Evolutionary conservation across 1,284 basidiomycete genomes (phyloP).

Genomic region (Peniophora sp.): DNA sequence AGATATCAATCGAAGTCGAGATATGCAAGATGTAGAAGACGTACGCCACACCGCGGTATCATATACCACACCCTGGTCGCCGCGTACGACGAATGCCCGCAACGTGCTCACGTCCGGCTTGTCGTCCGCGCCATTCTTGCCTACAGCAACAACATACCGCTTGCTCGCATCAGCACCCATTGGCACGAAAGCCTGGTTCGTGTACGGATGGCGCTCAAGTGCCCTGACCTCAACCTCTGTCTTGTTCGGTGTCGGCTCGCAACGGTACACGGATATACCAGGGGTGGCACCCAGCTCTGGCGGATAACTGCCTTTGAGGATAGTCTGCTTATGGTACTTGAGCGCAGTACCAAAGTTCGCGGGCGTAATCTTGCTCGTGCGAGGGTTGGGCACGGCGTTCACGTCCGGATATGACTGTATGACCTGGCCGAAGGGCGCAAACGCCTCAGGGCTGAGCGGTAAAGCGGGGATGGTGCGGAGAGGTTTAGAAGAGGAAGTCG

Average conservation of each 20-base stretch:
- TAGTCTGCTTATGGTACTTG: conserved; percentile 85
- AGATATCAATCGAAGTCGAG: conserved; percentile 1
- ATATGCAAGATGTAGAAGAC: conserved; percentile 23
- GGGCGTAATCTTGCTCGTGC: conserved; percentile 60
- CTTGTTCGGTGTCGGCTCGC: conserved; percentile 40
- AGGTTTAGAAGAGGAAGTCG: conserved; percentile 2
- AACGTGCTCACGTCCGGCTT: conserved; percentile 68
- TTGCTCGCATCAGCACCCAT: conserved; percentile 58
- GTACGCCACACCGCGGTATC: conserved; percentile 81
- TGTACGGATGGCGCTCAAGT: conserved; percentile 72
- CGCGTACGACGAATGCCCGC: conserved; percentile 73
- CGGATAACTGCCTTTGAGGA: conserved; percentile 60
- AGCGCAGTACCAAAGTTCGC: conserved; percentile 85
- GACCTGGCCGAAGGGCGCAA: conserved; percentile 78
- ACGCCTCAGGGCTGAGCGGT: conserved; percentile 76
- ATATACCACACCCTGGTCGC: conserved; percentile 81
- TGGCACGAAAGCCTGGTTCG: conserved; percentile 85
- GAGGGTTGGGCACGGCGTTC: conserved; percentile 46
- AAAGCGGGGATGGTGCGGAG: conserved; percentile 48
- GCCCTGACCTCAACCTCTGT: conserved; percentile 44
- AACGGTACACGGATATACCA: conserved; percentile 71
- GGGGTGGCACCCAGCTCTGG: conserved; percentile 42
- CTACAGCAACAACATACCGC: conserved; percentile 78
- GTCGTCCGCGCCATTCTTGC: conserved; percentile 67
- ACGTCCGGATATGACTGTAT: conserved; percentile 76